Percentiles rank a stretch among this genome's conserved stretches.
Evolutionary conservation across 2,329 filamentous ascomycete genomes (phyloP).

Genomic region (Neonectria sp.): DNA sequence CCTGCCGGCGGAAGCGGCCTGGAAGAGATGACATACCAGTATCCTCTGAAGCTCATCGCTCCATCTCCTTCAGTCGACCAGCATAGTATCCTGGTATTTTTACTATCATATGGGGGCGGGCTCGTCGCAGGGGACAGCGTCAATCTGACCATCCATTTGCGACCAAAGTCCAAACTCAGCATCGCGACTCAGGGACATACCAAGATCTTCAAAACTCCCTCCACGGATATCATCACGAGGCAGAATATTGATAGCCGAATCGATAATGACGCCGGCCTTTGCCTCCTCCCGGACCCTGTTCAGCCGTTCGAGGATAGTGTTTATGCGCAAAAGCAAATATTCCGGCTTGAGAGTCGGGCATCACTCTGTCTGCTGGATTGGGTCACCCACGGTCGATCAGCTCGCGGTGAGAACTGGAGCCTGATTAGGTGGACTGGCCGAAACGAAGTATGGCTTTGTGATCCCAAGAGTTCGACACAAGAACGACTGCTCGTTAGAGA

Average conservation of each 20-base stretch:
- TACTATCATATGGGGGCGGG: slow-evolving; percentile 95
- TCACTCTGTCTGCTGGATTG: slow-evolving; percentile 91
- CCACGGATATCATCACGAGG: slow-evolving; percentile 68
- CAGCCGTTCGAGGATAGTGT: slow-evolving; percentile 90
- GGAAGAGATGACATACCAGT: slow-evolving; percentile 86
- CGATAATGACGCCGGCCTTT: slow-evolving; percentile 67
- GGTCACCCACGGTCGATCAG: slow-evolving; percentile 90
- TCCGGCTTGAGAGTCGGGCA: slow-evolving; percentile 70
- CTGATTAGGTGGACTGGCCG: slow-evolving; percentile 84
- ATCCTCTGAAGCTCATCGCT: slow-evolving; percentile 93
- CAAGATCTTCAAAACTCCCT: slow-evolving; percentile 90
- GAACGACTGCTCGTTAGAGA: slow-evolving; percentile 85
- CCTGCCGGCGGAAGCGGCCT: slow-evolving; percentile 81
- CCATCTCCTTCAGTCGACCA: slow-evolving; percentile 77
- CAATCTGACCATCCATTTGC: slow-evolving; percentile 78
- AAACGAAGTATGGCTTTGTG: slow-evolving; percentile 84
- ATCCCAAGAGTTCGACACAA: slow-evolving; percentile 51
- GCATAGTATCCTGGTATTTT: slow-evolving; percentile 84
- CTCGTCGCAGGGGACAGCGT: slow-evolving; percentile 91
- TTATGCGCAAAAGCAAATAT: slow-evolving; percentile 88
- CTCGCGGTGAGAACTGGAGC: slow-evolving; percentile 91
- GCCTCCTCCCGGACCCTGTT: slow-evolving; percentile 89
- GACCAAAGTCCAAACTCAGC: slow-evolving; percentile 75
- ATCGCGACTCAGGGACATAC: slow-evolving; percentile 85
- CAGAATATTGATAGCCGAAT: slow-evolving; percentile 70